A percentile compares a stretch with the other conserved stretches of the same genome.
Conservation (phyloP, 495 filamentous ascomycete species). For the Aeminium ludgeri region DNA sequence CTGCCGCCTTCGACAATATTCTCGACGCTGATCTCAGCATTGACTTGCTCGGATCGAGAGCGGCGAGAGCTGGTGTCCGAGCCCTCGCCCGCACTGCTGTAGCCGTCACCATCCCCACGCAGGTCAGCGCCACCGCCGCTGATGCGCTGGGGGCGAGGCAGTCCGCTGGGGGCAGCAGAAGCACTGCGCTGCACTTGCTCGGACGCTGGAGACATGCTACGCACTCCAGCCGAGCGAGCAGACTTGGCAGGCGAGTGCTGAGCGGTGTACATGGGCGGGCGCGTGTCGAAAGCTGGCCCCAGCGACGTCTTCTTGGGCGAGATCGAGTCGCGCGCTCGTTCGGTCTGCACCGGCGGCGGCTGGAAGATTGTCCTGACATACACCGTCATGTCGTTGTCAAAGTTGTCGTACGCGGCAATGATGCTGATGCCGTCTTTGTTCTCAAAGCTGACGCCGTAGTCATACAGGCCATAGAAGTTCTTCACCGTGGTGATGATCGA, state of each 20-base stretch:
- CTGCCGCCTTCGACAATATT: slow-evolving; percentile 96
- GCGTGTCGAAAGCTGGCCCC: slow-evolving; percentile 26
- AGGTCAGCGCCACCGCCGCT: slow-evolving; percentile 55
- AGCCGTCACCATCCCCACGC: slow-evolving; percentile 49
- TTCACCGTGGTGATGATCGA: slow-evolving; percentile 93
- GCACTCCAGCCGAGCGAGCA: slow-evolving; percentile 50
- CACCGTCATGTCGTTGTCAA: slow-evolving; percentile 73
- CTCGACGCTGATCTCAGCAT: slow-evolving; percentile 88
- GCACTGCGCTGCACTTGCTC: slow-evolving; percentile 60
- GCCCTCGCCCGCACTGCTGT: slow-evolving; percentile 60
- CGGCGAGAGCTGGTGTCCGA: slow-evolving; percentile 54
- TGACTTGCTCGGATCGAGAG: slow-evolving; percentile 61
- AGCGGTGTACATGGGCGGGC: slow-evolving; percentile 33
- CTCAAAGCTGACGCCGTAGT: slow-evolving; percentile 76
- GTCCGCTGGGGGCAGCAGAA: slow-evolving; percentile 44
- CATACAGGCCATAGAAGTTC: slow-evolving; percentile 91
- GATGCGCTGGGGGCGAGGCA: slow-evolving; percentile 44
- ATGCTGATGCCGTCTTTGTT: slow-evolving; percentile 71
- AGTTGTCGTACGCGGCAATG: slow-evolving; percentile 90
- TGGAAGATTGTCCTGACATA: slow-evolving; percentile 71
- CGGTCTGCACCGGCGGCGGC: slow-evolving; percentile 6
- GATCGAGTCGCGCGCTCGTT: slow-evolving; percentile 13
- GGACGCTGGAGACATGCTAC: slow-evolving; percentile 66
- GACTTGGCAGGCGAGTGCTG: slow-evolving; percentile 47
- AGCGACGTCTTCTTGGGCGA: slow-evolving; percentile 24